phyloP scores from a whole-genome alignment of 495 filamentous ascomycete species.

The Hypoxylon lienhwacheense region DNA sequence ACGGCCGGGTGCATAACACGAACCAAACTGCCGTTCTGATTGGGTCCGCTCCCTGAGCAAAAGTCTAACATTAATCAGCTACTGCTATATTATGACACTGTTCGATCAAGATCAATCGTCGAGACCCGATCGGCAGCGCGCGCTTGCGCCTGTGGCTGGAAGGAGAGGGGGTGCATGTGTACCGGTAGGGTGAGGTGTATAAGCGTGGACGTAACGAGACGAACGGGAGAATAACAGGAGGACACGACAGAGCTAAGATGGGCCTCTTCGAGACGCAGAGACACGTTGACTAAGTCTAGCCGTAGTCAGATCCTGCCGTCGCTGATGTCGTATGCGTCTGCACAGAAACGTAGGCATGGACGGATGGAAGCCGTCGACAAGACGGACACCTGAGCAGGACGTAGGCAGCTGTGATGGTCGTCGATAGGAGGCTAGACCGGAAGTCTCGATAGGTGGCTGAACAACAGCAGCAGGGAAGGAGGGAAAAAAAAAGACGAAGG shows the following conservation, averaged over 20 bases:
- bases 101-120: constrained; percentile 35
- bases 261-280: constrained; percentile 26
- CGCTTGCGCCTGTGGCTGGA: constrained; percentile 32
- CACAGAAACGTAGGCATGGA: constrained; percentile 27
- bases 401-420: not conserved
- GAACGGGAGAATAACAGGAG: constrained; percentile 26
- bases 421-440: constrained; percentile 27
- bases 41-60: constrained; percentile 30
- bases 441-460: constrained; percentile 31
- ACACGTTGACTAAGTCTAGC: constrained; percentile 36
- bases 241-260: constrained; percentile 35
- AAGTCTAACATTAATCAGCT: constrained; percentile 29
- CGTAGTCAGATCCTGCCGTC: constrained; percentile 32
- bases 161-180: constrained; percentile 3
- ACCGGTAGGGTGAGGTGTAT: not conserved
- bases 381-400: not conserved
- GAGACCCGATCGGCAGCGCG: constrained; percentile 31
- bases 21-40: constrained; percentile 35
- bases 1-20: constrained; percentile 41
- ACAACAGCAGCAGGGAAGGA: constrained; percentile 2
- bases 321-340: constrained; percentile 35
- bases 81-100: too few species aligned
- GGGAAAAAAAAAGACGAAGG: constrained; percentile 3
- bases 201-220: constrained; percentile 11
- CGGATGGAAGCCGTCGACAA: constrained; percentile 9